Percentiles rank a stretch among this genome's conserved stretches.
Conservation (phyloP, 164 flowering plant species). For the Vitis amurensis region DNA sequence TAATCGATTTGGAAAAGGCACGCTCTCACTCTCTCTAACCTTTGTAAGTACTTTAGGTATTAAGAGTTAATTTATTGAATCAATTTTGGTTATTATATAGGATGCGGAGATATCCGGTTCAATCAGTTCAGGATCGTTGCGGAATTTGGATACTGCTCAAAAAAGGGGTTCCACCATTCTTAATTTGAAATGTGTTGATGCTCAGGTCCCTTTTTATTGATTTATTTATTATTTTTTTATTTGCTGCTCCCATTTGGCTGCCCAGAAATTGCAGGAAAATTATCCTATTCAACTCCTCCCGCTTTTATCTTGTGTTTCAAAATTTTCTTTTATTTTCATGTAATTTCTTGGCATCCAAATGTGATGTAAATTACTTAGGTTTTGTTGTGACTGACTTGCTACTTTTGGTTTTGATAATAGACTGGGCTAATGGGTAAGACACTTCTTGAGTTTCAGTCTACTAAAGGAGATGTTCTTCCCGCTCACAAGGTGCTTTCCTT, state of each 20-base stretch:
- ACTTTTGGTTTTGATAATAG: constrained; percentile 36
- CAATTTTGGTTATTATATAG: constrained; percentile 25
- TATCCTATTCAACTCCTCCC: too few species aligned
- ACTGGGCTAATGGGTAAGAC: constrained; percentile 93
- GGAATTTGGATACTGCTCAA: constrained; percentile 73
- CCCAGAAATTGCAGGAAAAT: too few species aligned
- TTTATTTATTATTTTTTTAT: neutral
- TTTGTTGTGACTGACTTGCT: neutral
- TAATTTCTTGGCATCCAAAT: too few species aligned
- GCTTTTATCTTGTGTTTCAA: too few species aligned
- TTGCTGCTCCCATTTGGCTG: neutral
- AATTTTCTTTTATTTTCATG: too few species aligned
- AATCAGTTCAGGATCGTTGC: constrained; percentile 58
- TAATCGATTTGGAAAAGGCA: constrained; percentile 89
- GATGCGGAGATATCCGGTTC: constrained; percentile 93
- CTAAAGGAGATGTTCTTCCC: constrained; percentile 97
- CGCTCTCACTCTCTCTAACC: constrained; percentile 5
- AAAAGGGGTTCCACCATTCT: constrained; percentile 79
- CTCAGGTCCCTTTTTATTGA: constrained; percentile 51
- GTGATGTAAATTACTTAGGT: neutral
- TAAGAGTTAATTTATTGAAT: neutral
- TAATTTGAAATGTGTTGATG: constrained; percentile 93
- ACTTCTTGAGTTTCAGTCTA: constrained; percentile 91
- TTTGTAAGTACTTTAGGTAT: too few species aligned
- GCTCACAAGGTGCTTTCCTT: constrained; percentile 71